Evolutionary conservation across 164 flowering plant species (phyloP), one percentile per base, ranked within the genome.

Genomic region (Nelumbo lutea): DNA sequence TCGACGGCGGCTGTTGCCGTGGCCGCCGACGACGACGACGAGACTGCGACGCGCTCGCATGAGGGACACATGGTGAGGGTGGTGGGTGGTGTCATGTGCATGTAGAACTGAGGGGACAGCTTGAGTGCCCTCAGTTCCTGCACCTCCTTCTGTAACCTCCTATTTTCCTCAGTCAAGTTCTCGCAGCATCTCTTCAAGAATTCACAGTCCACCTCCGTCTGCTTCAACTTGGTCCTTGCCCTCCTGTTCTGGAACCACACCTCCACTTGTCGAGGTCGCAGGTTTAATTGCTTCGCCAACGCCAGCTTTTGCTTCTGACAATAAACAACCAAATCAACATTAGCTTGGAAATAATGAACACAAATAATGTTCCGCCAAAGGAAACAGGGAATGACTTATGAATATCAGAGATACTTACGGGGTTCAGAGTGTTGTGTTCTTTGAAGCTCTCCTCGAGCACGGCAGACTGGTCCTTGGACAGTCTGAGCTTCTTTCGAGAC

Each of bases 1-100:
- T 40, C 59, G 42, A 59, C 14, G 5, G 59, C 46, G 53, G 44
- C n/a, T 8, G 67, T 9, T 3, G 68, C 15, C 2, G 70, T 55
- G 55, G 71, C 67, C 5, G 40, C 62, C 11, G 67, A 51, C 14
- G 48, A 9, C 3, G 67, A n/a, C 9, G 68, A 46, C 27, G 76
- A 62, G 59, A 63, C 71, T 3, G 79, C 73, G 14, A 81, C 76
- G 11, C 81, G 69, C 64, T 81, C 84, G 50, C 84, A 81, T 4
- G 84, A 81, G 39, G 84, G 84, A 69, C 84, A 81, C 77, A 81
- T 72, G 13, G 84, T 81, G 62, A 81, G 84, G 40, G 84, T 78
- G 42, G 84, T 79, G 1, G 84, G 81, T 40, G 82, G 84, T 9
- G 83, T 75, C 83, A 78, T 78, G 14, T 76, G 81, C 81, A 79